Evolutionary conservation across 176 grass and related monocot genomes (phyloP).

Genomic region (Oropetium thomaeum): DNA sequence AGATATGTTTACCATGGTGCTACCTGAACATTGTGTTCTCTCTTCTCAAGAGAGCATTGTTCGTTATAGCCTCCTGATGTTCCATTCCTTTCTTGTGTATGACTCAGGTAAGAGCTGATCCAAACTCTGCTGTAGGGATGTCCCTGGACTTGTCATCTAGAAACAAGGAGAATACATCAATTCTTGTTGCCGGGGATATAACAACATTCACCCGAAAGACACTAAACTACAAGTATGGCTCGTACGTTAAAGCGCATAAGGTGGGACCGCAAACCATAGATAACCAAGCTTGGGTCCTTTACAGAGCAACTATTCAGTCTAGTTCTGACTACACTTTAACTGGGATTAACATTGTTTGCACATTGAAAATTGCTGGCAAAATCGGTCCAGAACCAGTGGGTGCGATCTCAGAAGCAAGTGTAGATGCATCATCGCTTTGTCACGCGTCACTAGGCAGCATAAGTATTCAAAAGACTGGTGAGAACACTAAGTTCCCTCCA

Average conservation of each 20-base stretch:
- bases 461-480: slow-evolving; percentile 39
- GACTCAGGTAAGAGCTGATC: slow-evolving; percentile 58
- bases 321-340: slow-evolving; percentile 43
- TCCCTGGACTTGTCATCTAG: slow-evolving; percentile 57
- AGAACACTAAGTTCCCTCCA: slow-evolving; percentile 39
- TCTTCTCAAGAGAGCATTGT: background rate
- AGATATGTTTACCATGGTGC: background rate
- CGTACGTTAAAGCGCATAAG: slow-evolving; percentile 54
- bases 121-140: slow-evolving; percentile 52
- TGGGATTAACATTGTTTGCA: slow-evolving; percentile 52
- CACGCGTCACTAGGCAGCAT: slow-evolving; percentile 62
- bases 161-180: slow-evolving; percentile 29
- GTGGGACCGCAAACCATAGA: background rate
- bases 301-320: slow-evolving; percentile 46
- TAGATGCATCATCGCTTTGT: slow-evolving; percentile 20
- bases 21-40: background rate
- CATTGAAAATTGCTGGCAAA: slow-evolving; percentile 37
- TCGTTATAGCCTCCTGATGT: background rate
- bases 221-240: slow-evolving; percentile 33
- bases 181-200: slow-evolving; percentile 62
- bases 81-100: slow-evolving; percentile 3
- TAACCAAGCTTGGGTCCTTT: slow-evolving; percentile 47
- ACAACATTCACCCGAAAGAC: slow-evolving; percentile 36
- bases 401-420: slow-evolving; percentile 8
- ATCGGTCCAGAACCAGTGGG: slow-evolving; percentile 13